Evolutionary conservation across 2,329 filamentous ascomycete genomes (phyloP).

Genomic region (Sordariomycetes sp.): DNA sequence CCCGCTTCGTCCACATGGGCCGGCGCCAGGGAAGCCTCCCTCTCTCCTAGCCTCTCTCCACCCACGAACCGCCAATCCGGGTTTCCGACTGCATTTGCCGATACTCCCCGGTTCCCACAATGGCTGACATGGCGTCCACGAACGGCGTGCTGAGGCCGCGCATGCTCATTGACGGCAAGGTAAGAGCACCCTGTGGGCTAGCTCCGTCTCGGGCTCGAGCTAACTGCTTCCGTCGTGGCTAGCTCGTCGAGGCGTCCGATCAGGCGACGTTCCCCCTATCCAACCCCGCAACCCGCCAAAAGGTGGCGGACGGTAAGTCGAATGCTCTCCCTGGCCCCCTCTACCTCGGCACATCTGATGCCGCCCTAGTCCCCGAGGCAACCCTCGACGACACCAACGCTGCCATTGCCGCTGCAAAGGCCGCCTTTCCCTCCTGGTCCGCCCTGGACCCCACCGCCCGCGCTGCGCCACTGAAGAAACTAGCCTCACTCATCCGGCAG

Average conservation of each 20-base stretch:
- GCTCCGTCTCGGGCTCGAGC: background rate
- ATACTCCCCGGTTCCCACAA: background rate
- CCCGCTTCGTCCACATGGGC: too few species aligned
- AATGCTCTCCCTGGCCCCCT: background rate
- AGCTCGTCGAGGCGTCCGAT: slow-evolving; percentile 6
- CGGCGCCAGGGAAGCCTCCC: too few species aligned
- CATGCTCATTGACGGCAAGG: slow-evolving; percentile 5
- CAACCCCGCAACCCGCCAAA: slow-evolving; percentile 12
- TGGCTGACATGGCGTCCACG: background rate
- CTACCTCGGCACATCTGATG: background rate
- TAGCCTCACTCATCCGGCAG: slow-evolving; percentile 54
- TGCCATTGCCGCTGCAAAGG: slow-evolving; percentile 32
- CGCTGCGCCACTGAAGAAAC: slow-evolving; percentile 35
- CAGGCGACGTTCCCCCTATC: slow-evolving; percentile 10
- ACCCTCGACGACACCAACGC: slow-evolving; percentile 30
- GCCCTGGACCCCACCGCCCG: slow-evolving; percentile 23
- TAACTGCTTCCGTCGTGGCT: background rate
- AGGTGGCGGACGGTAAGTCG: slow-evolving; percentile 11
- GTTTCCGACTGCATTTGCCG: background rate
- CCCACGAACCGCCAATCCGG: background rate
- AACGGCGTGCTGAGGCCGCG: background rate
- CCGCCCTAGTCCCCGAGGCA: slow-evolving; percentile 25
- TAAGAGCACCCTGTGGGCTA: background rate
- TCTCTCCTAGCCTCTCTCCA: too few species aligned
- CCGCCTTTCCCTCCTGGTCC: slow-evolving; percentile 31